phyloP scores from a whole-genome alignment of 2,329 filamentous ascomycete genomes.

The Cladosporium colombiae region DNA sequence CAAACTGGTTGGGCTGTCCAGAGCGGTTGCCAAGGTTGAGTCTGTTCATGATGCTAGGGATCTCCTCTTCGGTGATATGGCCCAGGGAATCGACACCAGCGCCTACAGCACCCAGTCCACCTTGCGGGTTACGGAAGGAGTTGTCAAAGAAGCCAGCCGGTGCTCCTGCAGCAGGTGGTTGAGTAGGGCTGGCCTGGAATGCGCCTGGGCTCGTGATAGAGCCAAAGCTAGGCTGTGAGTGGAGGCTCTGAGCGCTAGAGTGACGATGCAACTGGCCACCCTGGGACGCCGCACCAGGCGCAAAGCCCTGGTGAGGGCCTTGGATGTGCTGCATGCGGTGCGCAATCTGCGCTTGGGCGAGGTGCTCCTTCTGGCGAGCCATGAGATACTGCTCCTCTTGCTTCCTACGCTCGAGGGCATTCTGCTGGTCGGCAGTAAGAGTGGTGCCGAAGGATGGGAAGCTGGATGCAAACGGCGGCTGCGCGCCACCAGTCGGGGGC shows the following conservation, averaged over 20 bases:
- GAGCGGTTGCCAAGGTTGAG: slow-evolving; percentile 59
- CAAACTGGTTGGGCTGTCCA: slow-evolving; percentile 50
- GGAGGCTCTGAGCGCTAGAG: slow-evolving; percentile 90
- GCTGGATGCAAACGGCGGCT: slow-evolving; percentile 85
- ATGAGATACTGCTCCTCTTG: slow-evolving; percentile 98
- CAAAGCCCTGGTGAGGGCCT: slow-evolving; percentile 50
- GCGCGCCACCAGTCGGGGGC: slow-evolving; percentile 46
- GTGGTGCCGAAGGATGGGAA: slow-evolving; percentile 97
- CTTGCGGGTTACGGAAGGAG: slow-evolving; percentile 45
- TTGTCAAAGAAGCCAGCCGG: slow-evolving; percentile 72
- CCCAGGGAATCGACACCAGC: slow-evolving; percentile 47
- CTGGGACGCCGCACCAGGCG: slow-evolving; percentile 31
- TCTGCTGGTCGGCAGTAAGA: slow-evolving; percentile 94
- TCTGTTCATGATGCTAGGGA: slow-evolving; percentile 64
- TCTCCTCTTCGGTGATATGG: slow-evolving; percentile 67
- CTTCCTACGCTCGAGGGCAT: slow-evolving; percentile 92
- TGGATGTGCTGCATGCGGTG: slow-evolving; percentile 71
- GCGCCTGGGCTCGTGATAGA: slow-evolving; percentile 85
- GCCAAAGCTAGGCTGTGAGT: slow-evolving; percentile 95
- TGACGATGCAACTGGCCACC: slow-evolving; percentile 80
- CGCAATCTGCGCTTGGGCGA: slow-evolving; percentile 81
- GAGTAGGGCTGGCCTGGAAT: slow-evolving; percentile 62
- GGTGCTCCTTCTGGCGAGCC: slow-evolving; percentile 90
- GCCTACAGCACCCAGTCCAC: slow-evolving; percentile 48
- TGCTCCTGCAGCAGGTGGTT: slow-evolving; percentile 39